Base-by-base conservation (phyloP, 768 basidiomycete genomes). In the Tulasnella sp. region DNA sequence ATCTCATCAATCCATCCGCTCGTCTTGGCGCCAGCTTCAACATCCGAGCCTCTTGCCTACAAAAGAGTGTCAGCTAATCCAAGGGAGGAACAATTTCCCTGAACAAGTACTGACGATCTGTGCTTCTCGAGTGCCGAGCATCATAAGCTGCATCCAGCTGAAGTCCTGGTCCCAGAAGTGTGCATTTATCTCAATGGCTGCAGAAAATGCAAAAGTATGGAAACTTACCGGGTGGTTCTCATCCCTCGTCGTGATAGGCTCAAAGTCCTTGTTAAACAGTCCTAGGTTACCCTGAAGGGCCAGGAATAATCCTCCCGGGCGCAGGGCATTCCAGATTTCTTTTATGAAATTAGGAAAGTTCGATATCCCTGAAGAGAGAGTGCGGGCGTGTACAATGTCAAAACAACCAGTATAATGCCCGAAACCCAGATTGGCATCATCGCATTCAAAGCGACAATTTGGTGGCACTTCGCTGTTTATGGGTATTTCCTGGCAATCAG, bases 341-440 rank as follows among this genome's bases (percentile, higher is more conserved):
- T 42, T 42, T 6, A 72, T 5, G 71, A 72, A 42, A 12, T 19
- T 38, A 0, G 31, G 40, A 22, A 52, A 72, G 71, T 19, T 36
- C 6, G 71, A 52, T 22, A 72, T 72, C 11, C 71, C 71, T 6
- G 39, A 19, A 42, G 39, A 15, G 7, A 72, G n/a, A 12, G 34
- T 12, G 39, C 71, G 71, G 34, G 22, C 39, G 42, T 72, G 71
- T 25, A 72, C 71, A 11, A 72, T 22, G 34, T 72, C 42, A 31
- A 72, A 72, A 11, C 11, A 45, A 22, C 45, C 45, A 11, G 7
- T 6, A 42, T 72, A 72, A 36, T 72, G 71, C n/a, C 34, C 25
- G 22, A 72, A 42, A 11, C 71, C 71, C 42, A 54, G 25, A 72
- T 71, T 71, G n/a, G 70, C 71, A 72, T 72, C 71, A 42, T 72